A percentile compares a stretch with the other conserved stretches of the same genome.
These are phyloP conservation scores for Hanseniaspora singularis DNA, from an alignment of 805 yeast species.

Conservation along the genomic window DNA sequence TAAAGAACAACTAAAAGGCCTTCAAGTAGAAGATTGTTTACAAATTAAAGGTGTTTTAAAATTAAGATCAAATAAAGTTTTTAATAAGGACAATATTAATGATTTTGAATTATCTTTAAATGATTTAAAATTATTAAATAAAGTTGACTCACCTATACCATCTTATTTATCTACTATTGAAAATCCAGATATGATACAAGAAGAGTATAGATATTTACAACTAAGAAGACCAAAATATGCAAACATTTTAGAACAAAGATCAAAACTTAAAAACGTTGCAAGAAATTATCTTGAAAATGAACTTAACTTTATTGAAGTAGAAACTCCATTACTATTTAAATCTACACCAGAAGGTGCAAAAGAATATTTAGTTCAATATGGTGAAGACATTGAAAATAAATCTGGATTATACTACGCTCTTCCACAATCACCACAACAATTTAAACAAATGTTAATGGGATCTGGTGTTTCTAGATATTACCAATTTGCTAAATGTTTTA, in stretches of 20 bases:
- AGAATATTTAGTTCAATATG: conserved; percentile 75
- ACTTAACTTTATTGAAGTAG: conserved; percentile 61
- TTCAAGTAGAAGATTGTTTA: conserved; percentile 66
- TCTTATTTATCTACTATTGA: not conserved
- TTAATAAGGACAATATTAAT: conserved; percentile 17
- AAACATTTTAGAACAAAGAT: conserved; percentile 42
- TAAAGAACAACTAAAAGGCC: conserved; percentile 32
- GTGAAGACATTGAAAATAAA: conserved; percentile 38
- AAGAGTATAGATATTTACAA: conserved; percentile 71
- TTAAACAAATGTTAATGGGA: conserved; percentile 88
- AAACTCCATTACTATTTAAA: conserved; percentile 85
- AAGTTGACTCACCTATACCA: conserved; percentile 7
- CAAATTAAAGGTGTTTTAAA: conserved; percentile 47
- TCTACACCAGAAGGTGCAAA: conserved; percentile 98
- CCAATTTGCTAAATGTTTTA: conserved; percentile 85
- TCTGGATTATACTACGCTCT: conserved; percentile 61
- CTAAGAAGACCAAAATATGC: conserved; percentile 52
- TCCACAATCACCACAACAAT: conserved; percentile 97
- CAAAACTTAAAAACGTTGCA: conserved; percentile 40
- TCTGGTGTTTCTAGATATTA: conserved; percentile 78
- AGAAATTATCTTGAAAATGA: conserved; percentile 33
- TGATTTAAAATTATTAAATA: conserved; percentile 45
- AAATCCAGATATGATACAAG: conserved; percentile 41
- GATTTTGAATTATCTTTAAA: conserved; percentile 50
- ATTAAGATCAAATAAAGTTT: conserved; percentile 22